Conservation (phyloP, 495 filamentous ascomycete genomes). For the Aspergillus mulundensis region DNA sequence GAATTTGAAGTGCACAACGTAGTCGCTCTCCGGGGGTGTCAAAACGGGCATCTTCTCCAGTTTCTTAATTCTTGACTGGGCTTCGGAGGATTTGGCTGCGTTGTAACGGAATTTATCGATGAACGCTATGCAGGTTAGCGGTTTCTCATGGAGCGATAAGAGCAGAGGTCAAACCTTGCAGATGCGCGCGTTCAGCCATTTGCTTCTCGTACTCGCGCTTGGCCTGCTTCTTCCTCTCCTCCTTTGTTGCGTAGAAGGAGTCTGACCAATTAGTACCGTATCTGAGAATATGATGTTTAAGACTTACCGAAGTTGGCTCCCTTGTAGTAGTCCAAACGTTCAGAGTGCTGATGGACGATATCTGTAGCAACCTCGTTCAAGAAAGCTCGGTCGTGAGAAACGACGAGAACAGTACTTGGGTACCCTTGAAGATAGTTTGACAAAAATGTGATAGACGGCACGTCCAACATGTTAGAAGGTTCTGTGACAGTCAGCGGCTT, state of each 20-base stretch:
- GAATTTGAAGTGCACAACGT: constrained; percentile 96
- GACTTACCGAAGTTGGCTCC: constrained; percentile 78
- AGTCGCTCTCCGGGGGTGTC: constrained; percentile 87
- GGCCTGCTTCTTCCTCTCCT: constrained; percentile 94
- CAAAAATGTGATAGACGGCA: constrained; percentile 98
- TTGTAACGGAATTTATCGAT: constrained; percentile 99
- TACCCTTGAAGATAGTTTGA: constrained; percentile 93
- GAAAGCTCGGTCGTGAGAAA: constrained; percentile 98
- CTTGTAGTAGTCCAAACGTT: constrained; percentile 97
- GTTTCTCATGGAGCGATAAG: not conserved
- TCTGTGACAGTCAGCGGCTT: constrained; percentile 47
- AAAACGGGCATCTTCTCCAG: constrained; percentile 93
- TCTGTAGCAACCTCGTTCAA: constrained; percentile 99
- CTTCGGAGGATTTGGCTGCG: constrained; percentile 96
- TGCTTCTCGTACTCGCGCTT: constrained; percentile 99
- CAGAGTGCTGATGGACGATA: constrained; percentile 97
- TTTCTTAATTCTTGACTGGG: constrained; percentile 98
- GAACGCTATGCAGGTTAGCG: constrained; percentile 56
- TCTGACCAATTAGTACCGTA: constrained; percentile 44
- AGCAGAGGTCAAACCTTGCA: constrained; percentile 50
- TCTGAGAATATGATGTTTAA: not conserved
- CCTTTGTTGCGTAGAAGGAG: constrained; percentile 95
- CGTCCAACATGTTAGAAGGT: constrained; percentile 99
- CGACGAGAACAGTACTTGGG: constrained; percentile 91
- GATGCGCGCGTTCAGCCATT: constrained; percentile 86